A percentile compares a stretch with the other conserved stretches of the same genome.
Conservation (phyloP, 345 rosid genomes). For the Nasturtium officinale region DNA sequence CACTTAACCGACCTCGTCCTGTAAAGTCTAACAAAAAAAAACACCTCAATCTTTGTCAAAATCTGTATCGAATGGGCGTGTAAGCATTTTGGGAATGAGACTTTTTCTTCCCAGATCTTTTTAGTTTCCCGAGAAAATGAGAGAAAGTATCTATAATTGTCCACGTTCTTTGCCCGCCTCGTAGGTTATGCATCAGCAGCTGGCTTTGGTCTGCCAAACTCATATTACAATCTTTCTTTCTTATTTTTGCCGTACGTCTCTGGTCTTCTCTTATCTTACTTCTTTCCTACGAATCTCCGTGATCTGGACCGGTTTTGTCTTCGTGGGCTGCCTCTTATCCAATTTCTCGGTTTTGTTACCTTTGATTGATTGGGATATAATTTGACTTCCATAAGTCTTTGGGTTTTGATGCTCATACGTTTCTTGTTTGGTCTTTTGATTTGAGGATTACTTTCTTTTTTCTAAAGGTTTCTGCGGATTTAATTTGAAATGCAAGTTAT, state of each 20-base stretch:
- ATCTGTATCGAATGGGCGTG: conserved; percentile 7
- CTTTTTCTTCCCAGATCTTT: conserved; percentile 2
- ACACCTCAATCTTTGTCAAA: conserved; percentile 17
- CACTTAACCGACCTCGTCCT: conserved; percentile 24
- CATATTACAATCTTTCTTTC: neutral
- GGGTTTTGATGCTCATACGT: neutral
- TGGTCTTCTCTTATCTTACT: conserved; percentile 17
- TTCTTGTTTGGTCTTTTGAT: conserved; percentile 6
- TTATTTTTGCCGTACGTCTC: conserved; percentile 13
- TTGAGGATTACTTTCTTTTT: neutral
- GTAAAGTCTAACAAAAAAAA: conserved; percentile 20
- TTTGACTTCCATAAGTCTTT: neutral
- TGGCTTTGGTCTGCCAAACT: conserved; percentile 40
- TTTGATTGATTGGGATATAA: neutral
- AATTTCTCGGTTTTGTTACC: neutral
- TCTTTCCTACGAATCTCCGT: conserved; percentile 5
- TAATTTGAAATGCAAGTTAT: conserved; percentile 45
- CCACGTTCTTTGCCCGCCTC: conserved; percentile 51
- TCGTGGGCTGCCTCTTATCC: neutral
- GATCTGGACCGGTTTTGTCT: neutral
- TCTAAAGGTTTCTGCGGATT: conserved; percentile 9
- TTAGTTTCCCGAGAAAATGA: conserved; percentile 34
- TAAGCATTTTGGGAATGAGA: conserved; percentile 8
- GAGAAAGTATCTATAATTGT: conserved; percentile 34
- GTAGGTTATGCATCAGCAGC: conserved; percentile 43